Conservation (phyloP, 73 alveolate species). For the Symbiodinium natans region DNA sequence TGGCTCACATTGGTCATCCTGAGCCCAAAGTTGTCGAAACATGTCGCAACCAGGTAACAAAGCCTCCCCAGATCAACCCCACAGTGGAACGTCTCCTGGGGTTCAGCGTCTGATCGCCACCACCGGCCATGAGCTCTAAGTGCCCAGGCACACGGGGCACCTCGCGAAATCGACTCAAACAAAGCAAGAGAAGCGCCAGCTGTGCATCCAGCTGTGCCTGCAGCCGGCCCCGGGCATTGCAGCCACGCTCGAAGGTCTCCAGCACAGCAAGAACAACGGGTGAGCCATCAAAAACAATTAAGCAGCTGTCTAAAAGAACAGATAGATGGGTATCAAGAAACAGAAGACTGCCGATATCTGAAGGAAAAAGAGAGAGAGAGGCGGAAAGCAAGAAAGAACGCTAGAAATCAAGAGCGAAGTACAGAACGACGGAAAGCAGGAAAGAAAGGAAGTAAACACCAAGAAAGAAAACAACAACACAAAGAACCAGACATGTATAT, state of each 20-base stretch:
- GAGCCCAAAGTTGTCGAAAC: too few species aligned
- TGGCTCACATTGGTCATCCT: conserved; percentile 90
- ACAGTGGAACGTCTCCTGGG: conserved; percentile 24
- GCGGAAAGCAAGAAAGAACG: too few species aligned
- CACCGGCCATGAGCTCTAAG: conserved; percentile 90
- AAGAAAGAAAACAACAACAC: too few species aligned
- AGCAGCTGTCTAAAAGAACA: background rate
- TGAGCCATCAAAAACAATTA: background rate
- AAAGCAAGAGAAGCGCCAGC: too few species aligned
- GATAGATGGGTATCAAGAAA: too few species aligned
- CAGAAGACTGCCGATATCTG: too few species aligned
- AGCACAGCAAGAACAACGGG: background rate
- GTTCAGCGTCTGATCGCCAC: conserved; percentile 86
- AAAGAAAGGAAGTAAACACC: too few species aligned
- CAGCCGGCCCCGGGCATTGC: conserved; percentile 92
- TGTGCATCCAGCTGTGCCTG: background rate
- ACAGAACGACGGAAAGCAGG: too few species aligned
- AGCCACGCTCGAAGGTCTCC: conserved; percentile 86
- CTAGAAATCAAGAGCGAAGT: too few species aligned
- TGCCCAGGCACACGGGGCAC: conserved; percentile 93
- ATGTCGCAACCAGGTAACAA: background rate
- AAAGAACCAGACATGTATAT: too few species aligned
- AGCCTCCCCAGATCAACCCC: background rate
- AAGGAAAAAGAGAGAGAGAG: too few species aligned
- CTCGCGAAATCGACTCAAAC: background rate